Percentiles rank a stretch among this genome's conserved stretches.
Evolutionary conservation across 2,329 filamentous ascomycete species (phyloP).

Genomic region (Neonectria coccinea): DNA sequence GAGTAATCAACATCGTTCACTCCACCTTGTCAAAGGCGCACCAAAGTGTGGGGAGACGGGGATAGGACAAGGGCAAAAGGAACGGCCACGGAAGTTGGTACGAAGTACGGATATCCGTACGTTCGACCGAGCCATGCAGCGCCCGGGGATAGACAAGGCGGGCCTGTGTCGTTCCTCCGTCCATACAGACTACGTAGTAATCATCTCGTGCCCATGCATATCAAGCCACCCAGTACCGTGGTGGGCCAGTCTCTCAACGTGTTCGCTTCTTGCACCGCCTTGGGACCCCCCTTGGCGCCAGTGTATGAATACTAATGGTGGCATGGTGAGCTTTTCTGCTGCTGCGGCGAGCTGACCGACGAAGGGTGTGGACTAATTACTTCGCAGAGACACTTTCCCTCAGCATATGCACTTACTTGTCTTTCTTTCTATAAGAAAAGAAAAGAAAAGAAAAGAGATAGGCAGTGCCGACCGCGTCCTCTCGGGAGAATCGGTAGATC

Average conservation of each 20-base stretch:
- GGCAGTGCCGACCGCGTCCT: constrained; percentile 21
- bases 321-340: constrained; percentile 14
- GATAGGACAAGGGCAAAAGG: not conserved
- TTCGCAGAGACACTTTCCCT: constrained; percentile 4
- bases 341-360: constrained; percentile 14
- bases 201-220: constrained; percentile 28
- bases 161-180: constrained; percentile 21
- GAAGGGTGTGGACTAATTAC: constrained; percentile 8
- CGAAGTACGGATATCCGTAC: no score
- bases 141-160: constrained; percentile 8
- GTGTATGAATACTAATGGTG: constrained; percentile 16
- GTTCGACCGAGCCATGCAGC: not conserved
- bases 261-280: constrained; percentile 8
- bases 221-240: constrained; percentile 32
- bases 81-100: not conserved
- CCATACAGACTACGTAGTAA: constrained; percentile 6
- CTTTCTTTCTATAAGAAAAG: constrained; percentile 2
- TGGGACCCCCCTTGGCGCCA: constrained; percentile 38
- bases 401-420: not conserved
- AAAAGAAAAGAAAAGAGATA: constrained; percentile 16
- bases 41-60: constrained; percentile 17
- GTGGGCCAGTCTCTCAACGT: constrained; percentile 3
- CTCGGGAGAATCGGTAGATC: constrained; percentile 13
- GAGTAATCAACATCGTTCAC: not conserved
- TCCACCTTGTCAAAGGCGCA: not conserved